Base-by-base conservation (phyloP, 352 stramenopile genomes). In the Blastocystis sp. region DNA sequence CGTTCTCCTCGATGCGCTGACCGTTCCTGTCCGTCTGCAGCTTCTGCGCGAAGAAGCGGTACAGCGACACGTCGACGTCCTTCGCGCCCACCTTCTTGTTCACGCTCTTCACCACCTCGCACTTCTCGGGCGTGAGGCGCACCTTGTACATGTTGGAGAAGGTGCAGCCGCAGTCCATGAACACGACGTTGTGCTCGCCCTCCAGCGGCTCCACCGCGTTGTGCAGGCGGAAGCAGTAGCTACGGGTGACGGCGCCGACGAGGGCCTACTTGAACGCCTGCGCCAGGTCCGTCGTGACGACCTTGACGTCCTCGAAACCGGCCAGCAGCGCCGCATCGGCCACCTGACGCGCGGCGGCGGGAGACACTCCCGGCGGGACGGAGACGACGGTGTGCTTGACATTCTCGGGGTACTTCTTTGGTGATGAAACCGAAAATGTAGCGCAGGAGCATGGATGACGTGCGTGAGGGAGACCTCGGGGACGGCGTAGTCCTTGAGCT, bases 61-160 rank as follows among this genome's bases (percentile, higher is more conserved):
- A 96, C 91, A 99, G 95, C 48, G 92, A 92, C 67, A 92, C 90
- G 91, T 99, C 96, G 88, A 99, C 98, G 91, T 98, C 95, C 40
- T 96, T 92, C 78, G 96, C 96, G 41, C 96, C 96, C 0, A 99
- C 89, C 89, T 97, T 96, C 62, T 91, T 91, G 91, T 61, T 88
- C 43, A 65, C 78, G 56, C 48, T 69, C 11, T 45, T 21, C 38
- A 88, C 43, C 5, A 88, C 45, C 38, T 88, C 52, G 38, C 78
- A 60, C 11, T 60, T 28, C 19, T 21, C 23, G 11, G 19, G 38
- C 19, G 62, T 88, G 23, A 79, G 11, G 28, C 34, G 60, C 34
- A 88, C 78, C 23, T 69, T 23, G 45, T 88, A 88, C 48, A 88
- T 53, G 60, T 88, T 56, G 1, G 78, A 69, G 67, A 78, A 88